Base-by-base conservation (phyloP, 2,329 filamentous ascomycete species). In the Claviceps sp. region DNA sequence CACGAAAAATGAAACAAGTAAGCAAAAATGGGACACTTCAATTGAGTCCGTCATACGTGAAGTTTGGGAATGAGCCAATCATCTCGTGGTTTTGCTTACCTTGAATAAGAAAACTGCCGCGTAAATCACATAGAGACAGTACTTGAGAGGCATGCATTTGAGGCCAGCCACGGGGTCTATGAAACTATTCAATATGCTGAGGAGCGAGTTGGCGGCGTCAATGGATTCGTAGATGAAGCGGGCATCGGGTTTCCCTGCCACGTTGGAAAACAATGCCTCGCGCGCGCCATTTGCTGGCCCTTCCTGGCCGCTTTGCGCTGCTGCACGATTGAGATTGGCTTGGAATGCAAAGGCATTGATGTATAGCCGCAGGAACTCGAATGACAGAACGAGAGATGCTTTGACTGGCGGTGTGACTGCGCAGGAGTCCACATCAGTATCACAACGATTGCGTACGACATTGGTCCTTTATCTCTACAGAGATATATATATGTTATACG, bases 341-440 rank as follows among this genome's bases (percentile, higher is more conserved):
- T 88, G 84, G 57, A 87, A 87, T 1, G 84, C 84, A 61, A 87
- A 88, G 0, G 84, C 84, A 54, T 86, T 86, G 48, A 84, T 85
- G 62, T 88, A 88, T 1, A 88, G 72, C 6, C 84, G 75, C 1
- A 88, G 67, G 60, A 86, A 88, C 58, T 87, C 82, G 60, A 86
- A 86, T 0, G 82, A 85, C 60, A 88, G 73, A 24, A 85, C 71
- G 2, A 88, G 66, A 5, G 78, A 84, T 3, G 80, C 78, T 62
- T 85, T 85, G 56, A 86, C 76, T 5, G 78, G 76, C 1, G 78
- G 73, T 1, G 82, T 84, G 60, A 77, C 76, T 78, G 50, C 3
- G 8, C 22, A 38, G 37, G 38, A 18, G 7, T n/a, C 38, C 30
- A 34, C 30, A 34, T 34, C 3, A 34, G 30, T 34, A 34, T 4